Conservation (phyloP, 768 basidiomycete species). For the Omphalotus guepiniiformis region DNA sequence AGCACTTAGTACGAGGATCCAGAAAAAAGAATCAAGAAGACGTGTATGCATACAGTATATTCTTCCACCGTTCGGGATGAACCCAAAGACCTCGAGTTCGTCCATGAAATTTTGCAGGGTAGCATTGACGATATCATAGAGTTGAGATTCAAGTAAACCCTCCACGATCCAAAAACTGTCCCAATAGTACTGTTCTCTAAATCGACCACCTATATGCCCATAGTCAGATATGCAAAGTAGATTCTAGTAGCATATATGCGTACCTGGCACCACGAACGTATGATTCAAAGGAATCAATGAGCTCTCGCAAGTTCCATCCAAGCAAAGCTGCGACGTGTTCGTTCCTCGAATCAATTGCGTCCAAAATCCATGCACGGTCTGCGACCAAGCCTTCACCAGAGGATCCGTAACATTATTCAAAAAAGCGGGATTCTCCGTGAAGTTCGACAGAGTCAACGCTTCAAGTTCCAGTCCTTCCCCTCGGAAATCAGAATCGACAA, state of each 20-base stretch:
- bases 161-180: slow-evolving; percentile 83
- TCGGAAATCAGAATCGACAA: slow-evolving; percentile 69
- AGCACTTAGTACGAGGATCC: neutral
- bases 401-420: slow-evolving; percentile 67
- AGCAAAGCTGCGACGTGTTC: slow-evolving; percentile 64
- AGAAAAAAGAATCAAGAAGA: neutral
- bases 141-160: slow-evolving; percentile 78
- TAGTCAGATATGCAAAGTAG: neutral
- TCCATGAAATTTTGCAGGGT: slow-evolving; percentile 96
- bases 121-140: slow-evolving; percentile 67
- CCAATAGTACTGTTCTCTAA: slow-evolving; percentile 78
- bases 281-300: slow-evolving; percentile 87
- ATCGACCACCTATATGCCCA: slow-evolving; percentile 55
- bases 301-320: slow-evolving; percentile 62
- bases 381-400: slow-evolving; percentile 64
- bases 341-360: slow-evolving; percentile 71
- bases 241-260: slow-evolving; percentile 16
- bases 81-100: slow-evolving; percentile 76
- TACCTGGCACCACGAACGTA: slow-evolving; percentile 87
- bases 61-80: slow-evolving; percentile 92
- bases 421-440: slow-evolving; percentile 61
- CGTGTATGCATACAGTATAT: slow-evolving; percentile 61
- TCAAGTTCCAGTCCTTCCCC: slow-evolving; percentile 86
- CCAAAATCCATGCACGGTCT: slow-evolving; percentile 87
- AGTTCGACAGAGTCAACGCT: slow-evolving; percentile 55